phyloP scores from a whole-genome alignment of 495 filamentous ascomycete genomes.

The Xylaria bambusicola region DNA sequence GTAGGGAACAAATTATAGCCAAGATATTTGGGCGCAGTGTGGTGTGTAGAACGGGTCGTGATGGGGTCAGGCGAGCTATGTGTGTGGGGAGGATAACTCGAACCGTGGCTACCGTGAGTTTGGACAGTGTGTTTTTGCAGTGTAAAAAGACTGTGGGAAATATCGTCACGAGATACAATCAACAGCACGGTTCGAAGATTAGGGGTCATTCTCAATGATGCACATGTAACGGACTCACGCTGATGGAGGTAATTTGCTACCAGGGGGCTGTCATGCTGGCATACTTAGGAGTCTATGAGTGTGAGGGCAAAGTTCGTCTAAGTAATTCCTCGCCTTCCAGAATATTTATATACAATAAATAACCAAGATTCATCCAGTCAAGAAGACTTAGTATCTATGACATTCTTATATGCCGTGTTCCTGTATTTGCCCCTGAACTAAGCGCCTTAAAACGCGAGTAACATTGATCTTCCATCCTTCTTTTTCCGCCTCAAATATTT shows the following conservation, averaged over 20 bases:
- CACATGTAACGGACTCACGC: background rate
- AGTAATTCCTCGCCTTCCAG: background rate
- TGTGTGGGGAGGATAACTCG: background rate
- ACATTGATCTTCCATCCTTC: too few relatives aligned
- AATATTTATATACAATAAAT: background rate
- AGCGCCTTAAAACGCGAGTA: background rate
- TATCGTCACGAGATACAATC: background rate
- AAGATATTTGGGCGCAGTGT: background rate
- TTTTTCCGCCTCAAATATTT: too few relatives aligned
- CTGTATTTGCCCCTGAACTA: background rate
- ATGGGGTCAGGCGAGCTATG: constrained; percentile 8
- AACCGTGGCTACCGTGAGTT: background rate
- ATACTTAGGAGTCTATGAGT: background rate
- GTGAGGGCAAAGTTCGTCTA: background rate
- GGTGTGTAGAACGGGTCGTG: constrained; percentile 7
- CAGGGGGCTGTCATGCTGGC: background rate
- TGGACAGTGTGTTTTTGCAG: background rate
- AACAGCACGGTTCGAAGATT: background rate
- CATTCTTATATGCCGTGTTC: background rate
- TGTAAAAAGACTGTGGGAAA: background rate
- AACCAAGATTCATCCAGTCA: background rate
- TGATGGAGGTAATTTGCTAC: background rate
- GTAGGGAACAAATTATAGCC: background rate
- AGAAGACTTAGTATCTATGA: background rate
- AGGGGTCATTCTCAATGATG: background rate